Evolutionary conservation across 2,329 filamentous ascomycete species (phyloP).

Genomic region (Arthrobotrys sinensis): DNA sequence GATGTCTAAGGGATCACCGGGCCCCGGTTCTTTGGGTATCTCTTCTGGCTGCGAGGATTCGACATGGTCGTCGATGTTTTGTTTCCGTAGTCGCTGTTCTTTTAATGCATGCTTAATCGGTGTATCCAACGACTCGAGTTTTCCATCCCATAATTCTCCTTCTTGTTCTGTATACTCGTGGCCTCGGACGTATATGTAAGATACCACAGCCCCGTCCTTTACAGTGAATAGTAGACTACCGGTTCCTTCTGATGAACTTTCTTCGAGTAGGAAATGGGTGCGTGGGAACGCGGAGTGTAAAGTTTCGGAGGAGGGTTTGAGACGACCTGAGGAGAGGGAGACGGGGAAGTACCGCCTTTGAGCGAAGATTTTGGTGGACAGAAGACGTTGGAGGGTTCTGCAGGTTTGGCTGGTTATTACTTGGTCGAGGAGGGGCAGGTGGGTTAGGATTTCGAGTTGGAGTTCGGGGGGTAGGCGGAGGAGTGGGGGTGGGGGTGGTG

Average conservation of each 20-base stretch:
- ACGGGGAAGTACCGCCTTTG: background rate
- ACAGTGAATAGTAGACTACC: conserved; percentile 3
- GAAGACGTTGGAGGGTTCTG: background rate
- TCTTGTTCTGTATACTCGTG: conserved; percentile 1
- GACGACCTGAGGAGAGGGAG: background rate
- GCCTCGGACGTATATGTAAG: background rate
- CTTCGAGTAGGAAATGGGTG: conserved; percentile 12
- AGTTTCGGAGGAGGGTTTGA: background rate
- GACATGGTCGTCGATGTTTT: background rate
- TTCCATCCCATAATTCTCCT: background rate
- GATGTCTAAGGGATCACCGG: background rate
- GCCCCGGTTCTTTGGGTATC: background rate
- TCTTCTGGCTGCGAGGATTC: background rate
- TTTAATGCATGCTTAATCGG: background rate
- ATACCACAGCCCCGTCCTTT: background rate
- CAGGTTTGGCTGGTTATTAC: background rate
- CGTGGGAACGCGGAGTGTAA: background rate
- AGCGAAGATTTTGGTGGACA: background rate
- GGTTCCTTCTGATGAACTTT: background rate
- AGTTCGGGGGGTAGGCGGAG: conserved; percentile 32
- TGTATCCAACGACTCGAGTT: background rate
- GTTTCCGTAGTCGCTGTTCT: background rate
- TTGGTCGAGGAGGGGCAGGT: conserved; percentile 30
- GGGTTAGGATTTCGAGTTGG: conserved; percentile 30
- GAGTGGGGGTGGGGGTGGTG: conserved; percentile 5